These are phyloP conservation scores for Scutellaria galericulata DNA, from an alignment of 257 asterid species.

Conservation along the genomic window DNA sequence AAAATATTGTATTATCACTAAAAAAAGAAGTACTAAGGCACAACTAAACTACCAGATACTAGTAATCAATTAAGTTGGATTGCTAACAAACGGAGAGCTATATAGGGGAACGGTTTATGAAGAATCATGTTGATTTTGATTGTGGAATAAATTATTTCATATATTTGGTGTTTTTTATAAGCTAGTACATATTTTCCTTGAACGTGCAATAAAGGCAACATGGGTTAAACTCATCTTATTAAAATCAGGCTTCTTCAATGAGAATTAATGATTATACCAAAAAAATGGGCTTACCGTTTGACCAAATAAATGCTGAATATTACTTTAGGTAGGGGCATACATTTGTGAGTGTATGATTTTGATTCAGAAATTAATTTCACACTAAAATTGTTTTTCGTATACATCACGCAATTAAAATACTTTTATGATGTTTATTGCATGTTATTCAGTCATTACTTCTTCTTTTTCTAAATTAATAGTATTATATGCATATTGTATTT, in stretches of 20 bases:
- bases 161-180: conserved; percentile 26
- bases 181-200: conserved; percentile 13
- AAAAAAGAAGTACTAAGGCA: too few relatives aligned
- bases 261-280: conserved; percentile 10
- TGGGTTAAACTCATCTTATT: conserved; percentile 30
- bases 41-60: background rate
- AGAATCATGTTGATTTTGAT: conserved; percentile 7
- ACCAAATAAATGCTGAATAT: background rate
- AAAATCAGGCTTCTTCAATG: background rate
- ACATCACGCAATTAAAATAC: too few relatives aligned
- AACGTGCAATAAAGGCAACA: conserved; percentile 43
- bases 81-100: background rate
- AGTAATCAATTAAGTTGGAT: background rate
- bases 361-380: conserved; percentile 4
- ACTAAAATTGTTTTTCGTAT: background rate
- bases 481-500: too few relatives aligned
- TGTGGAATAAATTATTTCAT: conserved; percentile 20
- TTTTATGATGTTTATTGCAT: too few relatives aligned
- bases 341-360: background rate
- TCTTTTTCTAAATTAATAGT: too few relatives aligned
- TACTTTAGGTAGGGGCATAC: conserved; percentile 21
- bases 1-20: conserved; percentile 1
- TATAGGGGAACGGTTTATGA: background rate
- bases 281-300: conserved; percentile 11
- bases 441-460: too few relatives aligned